Base-by-base conservation (phyloP, 2,329 filamentous ascomycete genomes). In the Onygenales sp. region DNA sequence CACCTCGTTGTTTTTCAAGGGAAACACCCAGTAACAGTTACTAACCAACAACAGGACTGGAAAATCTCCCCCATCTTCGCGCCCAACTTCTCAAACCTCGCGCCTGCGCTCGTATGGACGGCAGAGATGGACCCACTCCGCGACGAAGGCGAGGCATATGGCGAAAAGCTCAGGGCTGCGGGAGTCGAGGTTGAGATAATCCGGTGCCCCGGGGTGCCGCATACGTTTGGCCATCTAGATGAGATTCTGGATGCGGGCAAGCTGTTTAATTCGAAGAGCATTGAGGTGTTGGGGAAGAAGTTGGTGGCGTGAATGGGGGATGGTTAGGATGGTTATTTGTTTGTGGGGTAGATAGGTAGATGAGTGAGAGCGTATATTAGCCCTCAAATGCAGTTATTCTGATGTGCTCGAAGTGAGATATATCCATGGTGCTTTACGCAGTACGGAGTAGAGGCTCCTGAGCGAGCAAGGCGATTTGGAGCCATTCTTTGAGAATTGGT, bases 101-200 rank as follows among this genome's bases (percentile, higher is more conserved):
- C 70, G 9, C 68, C 70, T 3, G 70, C 71, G 3, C 56, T 72
- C 46, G 61, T 72, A 14, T 63, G 65, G 50, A 72, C 67, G 2
- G 70, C 70, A 8, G 70, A 72, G 57, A 64, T 73, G 60, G 70
- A 73, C 57, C 65, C 68, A 47, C 60, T 72, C n/a, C 66, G 70
- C 13, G 69, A 72, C 43, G 70, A 73, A 59, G 70, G 66, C 13
- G 70, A 70, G 54, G 63, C 61, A 8, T 73, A 72, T 58, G 69
- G 63, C 4, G 64, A 56, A 13, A 72, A 69, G 53, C 56, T 73
- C 54, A 61, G 63, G 53, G 64, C 60, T 45, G 68, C 68, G 7
- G 69, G 67, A 2, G 65, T 62, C 49, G 56, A 60, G 49, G 68
- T 67, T 36, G 63, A 68, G 34, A 14, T 66, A 43, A 61, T 63